Base-by-base conservation (phyloP, 495 filamentous ascomycete genomes). In the Trichoderma reesei region DNA sequence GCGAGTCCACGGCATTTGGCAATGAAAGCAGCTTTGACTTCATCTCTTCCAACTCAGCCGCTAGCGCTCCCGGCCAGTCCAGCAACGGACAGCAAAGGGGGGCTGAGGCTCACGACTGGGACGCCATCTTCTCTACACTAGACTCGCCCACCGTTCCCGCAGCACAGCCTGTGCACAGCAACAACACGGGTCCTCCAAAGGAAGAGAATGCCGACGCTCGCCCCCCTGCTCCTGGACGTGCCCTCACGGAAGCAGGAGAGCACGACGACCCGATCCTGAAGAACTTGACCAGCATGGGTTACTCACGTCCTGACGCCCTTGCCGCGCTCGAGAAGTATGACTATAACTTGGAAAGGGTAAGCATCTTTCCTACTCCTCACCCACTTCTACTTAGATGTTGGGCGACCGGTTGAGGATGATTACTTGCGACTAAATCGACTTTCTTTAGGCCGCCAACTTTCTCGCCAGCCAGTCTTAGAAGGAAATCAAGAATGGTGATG, bases 341-440 rank as follows among this genome's bases (percentile, higher is more conserved):
- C 72, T 96, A 96, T 75, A 92, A 97, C 76, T 80, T 96, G 70
- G 91, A 96, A 72, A 89, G 91, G 86, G 94, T 96, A 79, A 79
- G 86, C 75, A 71, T 26, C 41, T n/a, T 26, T 26, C 26, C 26
- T 26, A 26, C 26, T 26, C 26, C 1, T 26, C 26, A 26, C 26
- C 26, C 26, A 26, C 42, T 41, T 34, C 64, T 63, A 62, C 39
- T 61, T 37, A 64, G 64, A 42, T 1, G 10, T 13, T 14, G 11
- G 10, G 13, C 13, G 18, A n/a, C 1, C 8, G 1, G 18, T n/a
- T 6, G 7, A 7, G 61, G 65, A 14, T 64, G 16, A 13, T n/a
- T 65, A 39, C 20, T 41, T 26, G 26, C 26, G 61, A 66, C 64
- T 60, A 34, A 59, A 20, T 7, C 16, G 36, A 59, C 60, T 60